phyloP scores from a whole-genome alignment of 2,329 filamentous ascomycete species.

The Apiospora pterosperma region DNA sequence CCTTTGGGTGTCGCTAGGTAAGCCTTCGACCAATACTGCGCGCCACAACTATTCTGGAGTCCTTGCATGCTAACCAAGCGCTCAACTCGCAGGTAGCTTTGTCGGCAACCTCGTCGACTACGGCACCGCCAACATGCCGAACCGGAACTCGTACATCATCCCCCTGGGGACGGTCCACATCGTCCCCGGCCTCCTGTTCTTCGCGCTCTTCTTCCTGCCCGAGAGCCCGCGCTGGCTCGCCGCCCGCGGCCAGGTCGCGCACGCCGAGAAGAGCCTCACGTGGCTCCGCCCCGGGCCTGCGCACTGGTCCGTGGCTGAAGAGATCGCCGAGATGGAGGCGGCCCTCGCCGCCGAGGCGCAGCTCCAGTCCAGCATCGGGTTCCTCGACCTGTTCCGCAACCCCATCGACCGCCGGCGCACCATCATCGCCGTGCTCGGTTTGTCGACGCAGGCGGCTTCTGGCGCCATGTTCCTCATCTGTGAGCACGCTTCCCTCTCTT shows the following conservation, averaged over 20 bases:
- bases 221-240: conserved; percentile 70
- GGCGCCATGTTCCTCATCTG: conserved; percentile 45
- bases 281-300: conserved; percentile 26
- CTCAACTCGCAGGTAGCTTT: conserved; percentile 35
- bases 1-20: conserved; percentile 45
- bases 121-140: conserved; percentile 52
- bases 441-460: conserved; percentile 41
- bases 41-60: background rate
- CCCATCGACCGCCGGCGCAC: conserved; percentile 41
- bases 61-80: conserved; percentile 10
- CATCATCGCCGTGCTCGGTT: conserved; percentile 35
- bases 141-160: conserved; percentile 66
- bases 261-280: conserved; percentile 28
- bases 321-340: conserved; percentile 34
- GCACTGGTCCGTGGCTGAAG: conserved; percentile 24
- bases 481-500: conserved; percentile 1
- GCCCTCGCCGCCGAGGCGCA: conserved; percentile 31
- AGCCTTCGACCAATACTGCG: conserved; percentile 25
- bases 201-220: conserved; percentile 39
- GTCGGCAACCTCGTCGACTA: conserved; percentile 58
- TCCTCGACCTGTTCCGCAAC: conserved; percentile 41
- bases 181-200: conserved; percentile 35
- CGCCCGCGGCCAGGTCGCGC: conserved; percentile 16
- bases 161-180: conserved; percentile 67
- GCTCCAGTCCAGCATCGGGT: conserved; percentile 26